Base-by-base conservation (phyloP, 805 yeast genomes). In the Saccharomycopsis sp. region DNA sequence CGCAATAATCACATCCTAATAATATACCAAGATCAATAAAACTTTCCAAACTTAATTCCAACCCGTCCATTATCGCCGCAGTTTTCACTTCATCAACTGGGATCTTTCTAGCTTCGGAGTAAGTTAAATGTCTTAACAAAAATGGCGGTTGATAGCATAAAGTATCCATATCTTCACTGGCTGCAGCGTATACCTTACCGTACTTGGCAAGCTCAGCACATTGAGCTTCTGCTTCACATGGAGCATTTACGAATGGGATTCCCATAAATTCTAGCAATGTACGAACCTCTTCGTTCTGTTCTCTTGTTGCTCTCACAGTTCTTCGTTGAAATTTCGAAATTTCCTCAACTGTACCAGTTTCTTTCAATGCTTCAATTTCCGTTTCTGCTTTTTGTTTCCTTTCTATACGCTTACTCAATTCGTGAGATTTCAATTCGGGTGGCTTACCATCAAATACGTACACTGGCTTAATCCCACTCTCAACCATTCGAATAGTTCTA, bases 121-220 rank as follows among this genome's bases (percentile, higher is more conserved):
- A 93, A 0, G 97, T 93, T 61, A 93, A 71, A 60, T 93, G 95
- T 53, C 98, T 75, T 50, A 93, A 69, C 43, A 93, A 65, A 48
- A 66, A 78, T 4, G 95, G 93, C 1, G 97, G 85, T 45, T 78
- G 81, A 59, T 90, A 93, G 58, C 97, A 93, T 45, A 93, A 62
- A 1, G 98, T 93, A 64, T 93, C 98, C 98, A 93, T 93, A 76
- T 93, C 98, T 61, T 93, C 98, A 4, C 95, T 84, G 1, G 97
- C 98, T 2, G 97, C 96, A 6, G 95, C 98, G 59, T 81, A 93
- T 0, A 90, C 97, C 58, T 87, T 88, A 1, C 96, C 97, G 9
- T 78, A 75, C 47, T 79, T 75, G 3, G 97, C 97, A 39, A 93
- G 65, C 51, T 79, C 93, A 0, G 98, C 97, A 68, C 98, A 93